phyloP scores from a whole-genome alignment of 2,329 filamentous ascomycete genomes.

The Pleoardoris graminearum region DNA sequence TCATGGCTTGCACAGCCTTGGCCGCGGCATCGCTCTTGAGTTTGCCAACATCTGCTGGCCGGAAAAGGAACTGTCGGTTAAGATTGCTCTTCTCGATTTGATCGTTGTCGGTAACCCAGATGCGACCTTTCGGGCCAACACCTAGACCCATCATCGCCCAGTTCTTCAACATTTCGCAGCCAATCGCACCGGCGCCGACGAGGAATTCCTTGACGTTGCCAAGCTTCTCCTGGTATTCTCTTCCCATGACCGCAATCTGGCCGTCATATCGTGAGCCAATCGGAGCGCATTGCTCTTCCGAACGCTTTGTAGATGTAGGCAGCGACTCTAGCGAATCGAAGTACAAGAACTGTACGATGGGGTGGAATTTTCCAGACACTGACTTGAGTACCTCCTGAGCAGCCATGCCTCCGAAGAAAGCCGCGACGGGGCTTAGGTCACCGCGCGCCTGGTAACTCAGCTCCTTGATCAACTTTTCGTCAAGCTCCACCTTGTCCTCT shows the following conservation, averaged over 20 bases:
- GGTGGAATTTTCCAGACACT: conserved; percentile 95
- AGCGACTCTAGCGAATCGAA: conserved; percentile 97
- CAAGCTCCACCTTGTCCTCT: conserved; percentile 77
- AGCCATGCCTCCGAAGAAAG: conserved; percentile 90
- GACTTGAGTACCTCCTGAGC: conserved; percentile 97
- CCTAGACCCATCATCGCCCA: conserved; percentile 99
- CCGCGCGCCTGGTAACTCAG: conserved; percentile 92
- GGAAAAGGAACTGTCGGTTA: conserved; percentile 96
- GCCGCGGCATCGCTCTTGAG: conserved; percentile 97
- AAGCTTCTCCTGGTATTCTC: conserved; percentile 91
- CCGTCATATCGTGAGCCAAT: conserved; percentile 88
- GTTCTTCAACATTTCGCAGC: conserved; percentile 99
- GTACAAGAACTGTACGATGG: conserved; percentile 95
- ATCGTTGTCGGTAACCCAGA: conserved; percentile 95
- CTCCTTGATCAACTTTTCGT: conserved; percentile 91
- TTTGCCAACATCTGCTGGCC: conserved; percentile 87
- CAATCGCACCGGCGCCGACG: conserved; percentile 94
- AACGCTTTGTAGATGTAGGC: conserved; percentile 72
- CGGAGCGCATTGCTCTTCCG: conserved; percentile 86
- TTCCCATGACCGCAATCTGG: conserved; percentile 94
- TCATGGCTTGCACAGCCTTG: conserved; percentile 89
- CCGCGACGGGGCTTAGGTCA: conserved; percentile 88
- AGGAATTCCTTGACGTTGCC: conserved; percentile 89
- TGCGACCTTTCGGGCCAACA: conserved; percentile 83
- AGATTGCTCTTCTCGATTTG: conserved; percentile 99